These are phyloP conservation scores for Sideroxylon spinosum DNA, from an alignment of 179 eudicot genomes.

Conservation along the genomic window DNA sequence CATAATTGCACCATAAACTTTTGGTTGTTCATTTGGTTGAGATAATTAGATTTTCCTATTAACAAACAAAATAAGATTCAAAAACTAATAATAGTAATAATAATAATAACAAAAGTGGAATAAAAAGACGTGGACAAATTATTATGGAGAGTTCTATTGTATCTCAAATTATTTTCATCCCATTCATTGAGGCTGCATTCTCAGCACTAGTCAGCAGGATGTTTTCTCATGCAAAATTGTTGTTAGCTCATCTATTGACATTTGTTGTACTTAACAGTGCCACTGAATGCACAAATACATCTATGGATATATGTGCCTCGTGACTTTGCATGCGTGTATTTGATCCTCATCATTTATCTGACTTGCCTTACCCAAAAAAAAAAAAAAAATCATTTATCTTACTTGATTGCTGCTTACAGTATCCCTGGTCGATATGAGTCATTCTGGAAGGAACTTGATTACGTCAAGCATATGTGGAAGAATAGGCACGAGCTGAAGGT, in stretches of 20 bases:
- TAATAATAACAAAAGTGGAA: neutral
- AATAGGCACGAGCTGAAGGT: conserved; percentile 41
- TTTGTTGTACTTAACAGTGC: neutral
- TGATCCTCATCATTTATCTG: neutral
- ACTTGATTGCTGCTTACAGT: conserved; percentile 19
- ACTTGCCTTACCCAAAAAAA: too few species aligned
- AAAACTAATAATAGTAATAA: too few species aligned
- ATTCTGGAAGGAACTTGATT: conserved; percentile 46
- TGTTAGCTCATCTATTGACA: neutral
- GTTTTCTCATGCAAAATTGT: neutral
- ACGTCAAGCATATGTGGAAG: conserved; percentile 42
- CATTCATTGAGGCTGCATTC: neutral
- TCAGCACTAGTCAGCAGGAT: neutral
- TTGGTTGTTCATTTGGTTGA: neutral
- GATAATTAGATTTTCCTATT: neutral
- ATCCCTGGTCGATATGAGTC: conserved; percentile 45
- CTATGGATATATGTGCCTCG: neutral
- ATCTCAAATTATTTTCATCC: neutral
- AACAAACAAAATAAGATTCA: neutral
- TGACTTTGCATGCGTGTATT: neutral
- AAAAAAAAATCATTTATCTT: neutral
- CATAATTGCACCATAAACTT: neutral
- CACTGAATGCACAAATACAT: neutral
- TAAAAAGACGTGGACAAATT: neutral
- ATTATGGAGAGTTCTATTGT: neutral